phyloP scores from a whole-genome alignment of 768 basidiomycete genomes.

The Xerocomus spinulosus region DNA sequence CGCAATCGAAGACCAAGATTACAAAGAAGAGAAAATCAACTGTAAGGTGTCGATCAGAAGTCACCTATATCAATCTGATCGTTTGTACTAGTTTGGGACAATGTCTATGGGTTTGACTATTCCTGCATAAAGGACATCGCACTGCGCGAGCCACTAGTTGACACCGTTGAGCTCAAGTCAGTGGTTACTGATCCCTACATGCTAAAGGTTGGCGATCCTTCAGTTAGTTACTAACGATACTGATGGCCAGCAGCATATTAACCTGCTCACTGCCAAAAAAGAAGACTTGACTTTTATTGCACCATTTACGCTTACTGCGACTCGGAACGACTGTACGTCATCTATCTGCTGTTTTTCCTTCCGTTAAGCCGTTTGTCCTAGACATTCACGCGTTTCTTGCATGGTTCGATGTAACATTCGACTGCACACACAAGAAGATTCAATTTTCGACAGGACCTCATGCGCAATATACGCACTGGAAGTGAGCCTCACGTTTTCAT shows the following conservation, averaged over 20 bases:
- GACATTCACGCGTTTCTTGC: slow-evolving; percentile 97
- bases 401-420: slow-evolving; percentile 98
- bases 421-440: slow-evolving; percentile 92
- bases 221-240: not conserved
- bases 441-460: slow-evolving; percentile 98
- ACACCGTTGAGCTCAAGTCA: slow-evolving; percentile 96
- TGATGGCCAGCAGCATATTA: slow-evolving; percentile 61
- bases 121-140: slow-evolving; percentile 99
- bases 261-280: slow-evolving; percentile 88
- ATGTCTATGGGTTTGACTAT: slow-evolving; percentile 99
- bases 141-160: slow-evolving; percentile 91
- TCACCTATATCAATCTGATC: slow-evolving; percentile 1
- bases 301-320: slow-evolving; percentile 74
- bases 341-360: not conserved
- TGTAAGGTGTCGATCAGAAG: slow-evolving; percentile 44
- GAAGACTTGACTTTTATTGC: slow-evolving; percentile 88
- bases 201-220: slow-evolving; percentile 62
- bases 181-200: slow-evolving; percentile 90
- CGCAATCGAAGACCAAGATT: slow-evolving; percentile 98
- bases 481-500: slow-evolving; percentile 49
- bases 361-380: slow-evolving; percentile 30
- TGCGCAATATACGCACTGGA: slow-evolving; percentile 95
- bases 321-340: slow-evolving; percentile 83
- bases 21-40: slow-evolving; percentile 99
- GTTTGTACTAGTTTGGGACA: slow-evolving; percentile 82